A percentile compares a stretch with the other conserved stretches of the same genome.
Conservation (phyloP, 768 basidiomycete genomes). For the Russula lepida region DNA sequence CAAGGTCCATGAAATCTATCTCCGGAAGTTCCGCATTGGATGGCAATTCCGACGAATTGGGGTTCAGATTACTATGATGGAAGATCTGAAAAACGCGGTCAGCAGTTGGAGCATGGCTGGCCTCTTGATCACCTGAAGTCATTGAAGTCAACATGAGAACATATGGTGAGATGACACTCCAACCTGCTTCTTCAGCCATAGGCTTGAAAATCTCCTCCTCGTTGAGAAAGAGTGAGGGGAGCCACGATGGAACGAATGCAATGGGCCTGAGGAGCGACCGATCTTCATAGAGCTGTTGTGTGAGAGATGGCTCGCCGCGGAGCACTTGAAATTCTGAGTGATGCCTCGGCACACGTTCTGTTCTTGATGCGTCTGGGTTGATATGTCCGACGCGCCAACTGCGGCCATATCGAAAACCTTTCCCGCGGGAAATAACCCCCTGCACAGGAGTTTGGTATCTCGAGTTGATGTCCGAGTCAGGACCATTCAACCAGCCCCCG, state of each 20-base stretch:
- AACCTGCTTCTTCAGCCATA: conserved; percentile 43
- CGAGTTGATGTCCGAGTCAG: background rate
- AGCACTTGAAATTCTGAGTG: conserved; percentile 27
- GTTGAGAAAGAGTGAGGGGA: conserved; percentile 41
- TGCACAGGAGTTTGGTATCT: background rate
- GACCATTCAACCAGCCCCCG: background rate
- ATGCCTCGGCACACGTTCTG: conserved; percentile 23
- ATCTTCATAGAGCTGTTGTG: conserved; percentile 45
- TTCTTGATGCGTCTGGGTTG: conserved; percentile 3
- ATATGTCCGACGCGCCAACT: background rate
- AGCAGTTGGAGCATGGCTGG: conserved; percentile 60
- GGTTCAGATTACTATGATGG: conserved; percentile 28
- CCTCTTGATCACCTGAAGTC: conserved; percentile 38
- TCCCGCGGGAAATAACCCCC: background rate
- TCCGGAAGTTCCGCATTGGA: conserved; percentile 25
- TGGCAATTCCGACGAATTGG: background rate
- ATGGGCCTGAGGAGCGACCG: conserved; percentile 61
- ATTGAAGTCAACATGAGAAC: background rate
- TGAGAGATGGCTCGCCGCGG: conserved; percentile 43
- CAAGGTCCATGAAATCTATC: conserved; percentile 60
- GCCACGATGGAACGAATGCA: conserved; percentile 53
- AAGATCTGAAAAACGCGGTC: conserved; percentile 60
- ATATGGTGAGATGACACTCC: conserved; percentile 16
- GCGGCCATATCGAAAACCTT: background rate
- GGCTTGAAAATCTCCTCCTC: conserved; percentile 58